phyloP scores from a whole-genome alignment of 768 basidiomycete species.

The Podaxis mareebaensis region DNA sequence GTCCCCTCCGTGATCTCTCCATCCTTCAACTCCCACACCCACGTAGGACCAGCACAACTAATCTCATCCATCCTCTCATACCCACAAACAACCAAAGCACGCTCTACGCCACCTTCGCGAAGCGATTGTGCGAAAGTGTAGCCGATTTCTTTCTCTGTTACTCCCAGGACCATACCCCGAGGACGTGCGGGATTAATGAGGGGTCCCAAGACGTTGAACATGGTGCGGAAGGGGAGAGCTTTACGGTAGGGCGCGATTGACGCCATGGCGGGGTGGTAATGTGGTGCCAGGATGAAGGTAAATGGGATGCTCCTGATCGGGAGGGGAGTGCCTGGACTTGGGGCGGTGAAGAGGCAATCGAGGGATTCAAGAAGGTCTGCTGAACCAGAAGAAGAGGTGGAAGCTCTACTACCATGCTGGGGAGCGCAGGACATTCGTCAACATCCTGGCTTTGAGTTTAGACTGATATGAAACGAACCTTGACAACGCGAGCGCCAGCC shows the following conservation, averaged over 20 bases:
- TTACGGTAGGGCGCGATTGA: constrained; percentile 82
- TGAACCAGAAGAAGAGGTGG: constrained; percentile 92
- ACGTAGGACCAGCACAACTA: constrained; percentile 88
- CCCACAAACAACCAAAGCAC: constrained; percentile 93
- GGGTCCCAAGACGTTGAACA: constrained; percentile 95
- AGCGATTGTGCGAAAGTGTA: constrained; percentile 78
- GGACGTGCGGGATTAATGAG: constrained; percentile 91
- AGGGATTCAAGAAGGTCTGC: constrained; percentile 90
- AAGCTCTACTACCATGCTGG: constrained; percentile 88
- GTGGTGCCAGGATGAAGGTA: constrained; percentile 90
- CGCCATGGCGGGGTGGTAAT: constrained; percentile 89
- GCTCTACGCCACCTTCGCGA: constrained; percentile 68
- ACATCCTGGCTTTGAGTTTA: constrained; percentile 1
- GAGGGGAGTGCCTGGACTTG: constrained; percentile 55
- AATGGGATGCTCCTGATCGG: constrained; percentile 74
- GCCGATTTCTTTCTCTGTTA: constrained; percentile 82
- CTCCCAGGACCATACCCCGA: constrained; percentile 87
- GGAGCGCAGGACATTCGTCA: background rate
- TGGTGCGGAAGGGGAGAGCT: constrained; percentile 88
- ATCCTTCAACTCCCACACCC: constrained; percentile 76
- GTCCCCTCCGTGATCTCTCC: constrained; percentile 62
- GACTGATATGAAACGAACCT: constrained; percentile 49
- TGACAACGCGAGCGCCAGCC: constrained; percentile 89
- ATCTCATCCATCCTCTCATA: constrained; percentile 93
- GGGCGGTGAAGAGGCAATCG: constrained; percentile 71